Base-by-base conservation (phyloP, 2,329 filamentous ascomycete genomes). In the Aspergillus quadricinctus region DNA sequence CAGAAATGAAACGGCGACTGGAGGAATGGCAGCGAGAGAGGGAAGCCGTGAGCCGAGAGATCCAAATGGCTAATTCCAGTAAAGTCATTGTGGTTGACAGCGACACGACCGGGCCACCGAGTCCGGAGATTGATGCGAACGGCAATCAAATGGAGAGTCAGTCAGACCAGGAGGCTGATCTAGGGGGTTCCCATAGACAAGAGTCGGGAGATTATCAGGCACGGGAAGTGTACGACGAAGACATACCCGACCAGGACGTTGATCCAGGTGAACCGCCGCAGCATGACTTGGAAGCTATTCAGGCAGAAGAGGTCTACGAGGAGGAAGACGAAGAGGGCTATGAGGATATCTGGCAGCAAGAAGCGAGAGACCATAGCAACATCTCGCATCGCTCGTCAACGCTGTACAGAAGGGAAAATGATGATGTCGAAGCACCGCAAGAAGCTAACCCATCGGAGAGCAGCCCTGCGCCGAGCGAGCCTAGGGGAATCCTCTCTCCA, bases 291-390 rank as follows among this genome's bases (percentile, higher is more conserved):
- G 29, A 48, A 41, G 17, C 23, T 40, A 27, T 23, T n/a, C 40
- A 56, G 27, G 52, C 55, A 29, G 55, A 63, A 5, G 58, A 62
- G 23, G 53, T 54, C 19, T 35, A 61, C 40, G 59, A 60, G 3
- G 59, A 61, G 10, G 64, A 65, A 10, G 68, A 70, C 11, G 67
- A 70, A 17, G 74, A 73, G 41, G 75, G 69, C 14, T 74, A 73
- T 55, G 74, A 73, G 51, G 77, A 80, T 53, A 79, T 80, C 28
- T 80, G 78, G 78, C 76, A 79, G 59, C 72, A 75, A 60, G 74
- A 77, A 61, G 73, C 75, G 43, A 66, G 68, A n/a, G 71, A 76
- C 50, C 67, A 72, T 45, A 72, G 69, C 45, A 63, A 69, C 21
- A 60, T 66, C 10, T 69, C 69, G 11, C 64, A 69, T 53, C 64